Base-by-base conservation (phyloP, 441 rosid genomes). In the Erysimum cheiri region DNA sequence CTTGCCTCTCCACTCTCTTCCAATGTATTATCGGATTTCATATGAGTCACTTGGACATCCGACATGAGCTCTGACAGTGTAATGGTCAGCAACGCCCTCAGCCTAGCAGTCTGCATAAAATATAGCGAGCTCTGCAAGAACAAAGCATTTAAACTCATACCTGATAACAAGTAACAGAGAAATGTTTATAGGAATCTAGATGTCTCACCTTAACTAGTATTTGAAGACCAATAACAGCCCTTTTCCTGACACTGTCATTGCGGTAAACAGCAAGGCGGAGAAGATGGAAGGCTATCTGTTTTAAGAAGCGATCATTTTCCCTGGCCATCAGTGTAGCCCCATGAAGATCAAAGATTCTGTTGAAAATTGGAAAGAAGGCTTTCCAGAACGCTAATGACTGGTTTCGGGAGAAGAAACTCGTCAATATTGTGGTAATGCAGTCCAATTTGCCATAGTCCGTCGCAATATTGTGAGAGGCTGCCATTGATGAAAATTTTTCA, bases 1-100 rank as follows among this genome's bases (percentile, higher is more conserved):
- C 88, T 77, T 29, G 99, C 97, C 78, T 96, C 99, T 65, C 97
- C 98, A 76, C 98, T 96, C 87, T 93, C 98, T 82, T 96, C 99
- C 37, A 90, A 79, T 46, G 94, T 83, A 74, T 97, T 97, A 82
- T 96, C 97, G 63, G 99, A 59, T 74, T 84, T 91, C 98, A 91
- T 89, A 80, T 93, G 97, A 79, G 98, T 91, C 61, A 93, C 96
- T 87, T 89, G 99, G 63, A 93, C 96, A 72, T 91, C 98, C 49
- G 99, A 96, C 96, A 91, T 89, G 80, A 96, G 82, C 79, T 96
- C 99, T 44, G 99, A 96, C 79, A 96, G 78, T 46, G 98, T 96
- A 76, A 96, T 96, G 55, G 97, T 96, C 76, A 93, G 89, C 96
- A 96, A 86, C 66, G 85, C 99, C 85, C 96, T 86, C 81, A 96